These are phyloP conservation scores for Salix caprea DNA, from an alignment of 345 rosid species.

Conservation along the genomic window DNA sequence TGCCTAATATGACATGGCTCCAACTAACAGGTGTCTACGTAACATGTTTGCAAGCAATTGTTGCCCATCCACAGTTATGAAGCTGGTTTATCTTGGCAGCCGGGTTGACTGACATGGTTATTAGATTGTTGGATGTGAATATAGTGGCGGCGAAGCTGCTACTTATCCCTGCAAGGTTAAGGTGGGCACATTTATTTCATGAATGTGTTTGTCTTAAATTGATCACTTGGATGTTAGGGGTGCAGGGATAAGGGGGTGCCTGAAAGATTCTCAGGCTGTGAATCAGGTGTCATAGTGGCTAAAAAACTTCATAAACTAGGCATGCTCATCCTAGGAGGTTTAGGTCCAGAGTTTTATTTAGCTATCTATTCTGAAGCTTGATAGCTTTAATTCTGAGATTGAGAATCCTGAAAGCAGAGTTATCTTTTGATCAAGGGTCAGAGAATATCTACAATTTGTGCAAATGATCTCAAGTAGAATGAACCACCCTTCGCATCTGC, in stretches of 20 bases:
- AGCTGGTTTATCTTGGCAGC: conserved; percentile 83
- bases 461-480: neutral
- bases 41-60: conserved; percentile 41
- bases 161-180: conserved; percentile 98
- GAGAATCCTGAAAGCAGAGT: neutral
- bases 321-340: neutral
- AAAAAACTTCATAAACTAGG: neutral
- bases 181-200: conserved; percentile 92
- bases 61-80: conserved; percentile 71
- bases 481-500: neutral
- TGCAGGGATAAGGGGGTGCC: conserved; percentile 91
- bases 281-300: neutral
- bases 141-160: conserved; percentile 46
- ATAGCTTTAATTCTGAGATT: neutral
- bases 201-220: conserved; percentile 74
- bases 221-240: conserved; percentile 54
- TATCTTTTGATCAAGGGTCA: neutral
- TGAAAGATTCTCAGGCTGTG: conserved; percentile 3
- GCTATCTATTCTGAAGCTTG: conserved; percentile 7
- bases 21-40: conserved; percentile 40
- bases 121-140: conserved; percentile 35
- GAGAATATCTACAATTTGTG: neutral
- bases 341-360: neutral
- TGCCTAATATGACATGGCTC: conserved; percentile 32
- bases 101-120: conserved; percentile 72